Conservation (phyloP, 2,329 filamentous ascomycete genomes). For the Penicillium capsulatum region DNA sequence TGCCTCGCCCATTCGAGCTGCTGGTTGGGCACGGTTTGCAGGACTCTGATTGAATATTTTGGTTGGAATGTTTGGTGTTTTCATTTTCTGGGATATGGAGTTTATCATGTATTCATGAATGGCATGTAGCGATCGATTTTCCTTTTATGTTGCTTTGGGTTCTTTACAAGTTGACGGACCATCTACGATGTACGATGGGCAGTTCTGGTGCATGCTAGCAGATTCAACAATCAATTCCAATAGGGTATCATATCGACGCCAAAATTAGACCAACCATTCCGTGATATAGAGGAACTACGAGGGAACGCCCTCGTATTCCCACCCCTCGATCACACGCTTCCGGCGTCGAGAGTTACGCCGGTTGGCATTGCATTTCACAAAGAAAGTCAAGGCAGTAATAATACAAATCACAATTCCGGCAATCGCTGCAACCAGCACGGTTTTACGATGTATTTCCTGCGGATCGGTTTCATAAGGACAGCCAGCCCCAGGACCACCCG, state of each 20-base stretch:
- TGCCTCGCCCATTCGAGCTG: conserved; percentile 31
- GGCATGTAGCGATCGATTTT: conserved; percentile 18
- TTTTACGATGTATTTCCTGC: conserved; percentile 42
- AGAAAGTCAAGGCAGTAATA: conserved; percentile 57
- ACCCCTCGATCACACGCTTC: conserved; percentile 51
- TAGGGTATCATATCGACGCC: conserved; percentile 10
- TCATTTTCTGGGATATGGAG: conserved; percentile 10
- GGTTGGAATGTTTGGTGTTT: conserved; percentile 5
- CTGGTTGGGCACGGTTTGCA: conserved; percentile 47
- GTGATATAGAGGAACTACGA: conserved; percentile 33
- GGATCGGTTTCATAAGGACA: conserved; percentile 55
- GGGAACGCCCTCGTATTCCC: conserved; percentile 67
- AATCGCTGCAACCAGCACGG: conserved; percentile 58
- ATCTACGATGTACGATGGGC: not conserved
- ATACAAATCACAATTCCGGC: conserved; percentile 61
- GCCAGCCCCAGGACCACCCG: conserved; percentile 50
- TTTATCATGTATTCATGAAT: conserved; percentile 16
- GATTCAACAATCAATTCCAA: conserved; percentile 6
- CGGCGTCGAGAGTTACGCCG: conserved; percentile 50
- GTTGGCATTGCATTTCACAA: conserved; percentile 63
- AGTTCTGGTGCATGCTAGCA: not conserved
- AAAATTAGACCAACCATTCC: not conserved
- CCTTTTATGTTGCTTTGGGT: conserved; percentile 8
- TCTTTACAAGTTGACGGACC: not conserved
- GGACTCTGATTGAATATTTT: conserved; percentile 32